Conservation (phyloP, 371 early-diverging fungal species). For the Gilbertella persicaria region DNA sequence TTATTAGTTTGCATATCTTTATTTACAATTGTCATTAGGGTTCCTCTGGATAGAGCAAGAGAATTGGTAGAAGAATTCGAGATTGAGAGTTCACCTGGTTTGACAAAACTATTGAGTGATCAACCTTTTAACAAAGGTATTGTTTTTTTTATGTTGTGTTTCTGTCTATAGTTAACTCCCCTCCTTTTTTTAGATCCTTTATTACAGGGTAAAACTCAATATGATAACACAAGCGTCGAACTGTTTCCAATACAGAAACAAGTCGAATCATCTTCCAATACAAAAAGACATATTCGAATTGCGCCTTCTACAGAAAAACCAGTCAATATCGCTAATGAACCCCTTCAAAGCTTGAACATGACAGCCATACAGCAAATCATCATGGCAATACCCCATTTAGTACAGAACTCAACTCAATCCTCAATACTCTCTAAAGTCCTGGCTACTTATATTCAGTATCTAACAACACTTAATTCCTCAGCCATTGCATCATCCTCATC, state of each 20-base stretch:
- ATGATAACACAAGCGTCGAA: too few species aligned
- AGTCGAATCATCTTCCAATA: too few species aligned
- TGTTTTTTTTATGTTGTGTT: not conserved
- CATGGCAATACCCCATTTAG: not conserved
- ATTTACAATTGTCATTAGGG: conserved; percentile 53
- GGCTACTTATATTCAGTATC: not conserved
- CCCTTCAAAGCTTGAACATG: not conserved
- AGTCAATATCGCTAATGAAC: not conserved
- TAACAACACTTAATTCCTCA: not conserved
- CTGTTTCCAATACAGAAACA: too few species aligned
- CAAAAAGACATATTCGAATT: not conserved
- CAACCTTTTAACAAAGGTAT: conserved; percentile 22
- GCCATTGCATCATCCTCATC: too few species aligned
- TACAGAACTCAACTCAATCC: not conserved
- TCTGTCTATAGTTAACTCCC: too few species aligned
- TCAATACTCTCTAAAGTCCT: not conserved
- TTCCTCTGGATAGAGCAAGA: conserved; percentile 50
- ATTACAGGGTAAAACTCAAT: too few species aligned
- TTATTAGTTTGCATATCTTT: conserved; percentile 42
- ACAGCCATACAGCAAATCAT: not conserved
- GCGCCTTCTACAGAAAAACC: not conserved
- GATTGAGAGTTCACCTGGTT: conserved; percentile 45
- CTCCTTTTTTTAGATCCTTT: too few species aligned
- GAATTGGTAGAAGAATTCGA: conserved; percentile 55
- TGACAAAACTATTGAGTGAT: conserved; percentile 50